Conservation (phyloP, 306 rosid genomes). For the Lathyrus tuberosus region DNA sequence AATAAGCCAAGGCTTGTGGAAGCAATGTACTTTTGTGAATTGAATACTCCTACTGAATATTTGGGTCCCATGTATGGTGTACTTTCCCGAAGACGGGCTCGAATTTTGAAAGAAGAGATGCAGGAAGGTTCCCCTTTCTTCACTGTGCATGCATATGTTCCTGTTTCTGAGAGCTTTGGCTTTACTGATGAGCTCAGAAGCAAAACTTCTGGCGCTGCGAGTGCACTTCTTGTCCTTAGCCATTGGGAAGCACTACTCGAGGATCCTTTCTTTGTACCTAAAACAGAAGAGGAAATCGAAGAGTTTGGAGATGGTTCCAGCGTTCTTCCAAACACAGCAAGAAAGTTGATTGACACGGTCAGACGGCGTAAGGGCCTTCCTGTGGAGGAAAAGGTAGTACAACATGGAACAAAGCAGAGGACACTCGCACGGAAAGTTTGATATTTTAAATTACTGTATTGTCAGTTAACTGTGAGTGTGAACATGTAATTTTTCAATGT, state of each 20-base stretch:
- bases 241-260: constrained; percentile 90
- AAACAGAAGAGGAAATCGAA: constrained; percentile 87
- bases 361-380: constrained; percentile 87
- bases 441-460: constrained; percentile 23
- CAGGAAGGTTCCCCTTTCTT: constrained; percentile 96
- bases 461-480: constrained; percentile 30
- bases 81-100: constrained; percentile 81
- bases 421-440: constrained; percentile 89
- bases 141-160: constrained; percentile 87
- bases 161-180: constrained; percentile 90
- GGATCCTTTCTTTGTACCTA: constrained; percentile 94
- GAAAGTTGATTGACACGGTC: constrained; percentile 76
- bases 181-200: constrained; percentile 88
- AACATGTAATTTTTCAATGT: constrained; percentile 33
- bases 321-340: constrained; percentile 87
- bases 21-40: constrained; percentile 92
- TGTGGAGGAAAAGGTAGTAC: constrained; percentile 91
- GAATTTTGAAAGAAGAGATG: constrained; percentile 85
- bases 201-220: constrained; percentile 84
- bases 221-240: constrained; percentile 86
- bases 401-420: constrained; percentile 91
- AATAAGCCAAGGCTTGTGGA: constrained; percentile 84
- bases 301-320: constrained; percentile 97
- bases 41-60: constrained; percentile 74
- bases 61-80: constrained; percentile 91